A percentile compares a stretch with the other conserved stretches of the same genome.
Conservation (phyloP, 768 basidiomycete genomes). For the Calocera viscosa region DNA sequence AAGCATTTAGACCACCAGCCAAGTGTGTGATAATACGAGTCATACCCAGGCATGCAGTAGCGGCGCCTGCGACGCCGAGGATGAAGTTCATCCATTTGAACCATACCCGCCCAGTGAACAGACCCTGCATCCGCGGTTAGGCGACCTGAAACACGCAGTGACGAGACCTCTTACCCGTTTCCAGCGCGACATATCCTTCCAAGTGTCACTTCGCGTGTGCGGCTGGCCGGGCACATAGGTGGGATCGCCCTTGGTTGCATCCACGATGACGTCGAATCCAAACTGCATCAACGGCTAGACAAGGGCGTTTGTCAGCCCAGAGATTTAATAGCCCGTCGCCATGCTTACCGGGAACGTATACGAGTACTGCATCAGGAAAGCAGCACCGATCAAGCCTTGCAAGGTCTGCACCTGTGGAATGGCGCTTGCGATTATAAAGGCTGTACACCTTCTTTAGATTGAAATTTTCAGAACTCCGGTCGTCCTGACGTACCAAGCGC, state of each 20-base stretch:
- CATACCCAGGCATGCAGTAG: not conserved
- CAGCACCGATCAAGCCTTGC: constrained; percentile 43
- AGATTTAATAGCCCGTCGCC: not conserved
- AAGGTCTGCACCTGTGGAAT: constrained; percentile 47
- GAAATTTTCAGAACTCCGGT: not conserved
- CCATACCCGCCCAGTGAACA: not conserved
- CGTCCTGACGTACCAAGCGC: constrained; percentile 10
- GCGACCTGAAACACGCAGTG: too few relatives aligned
- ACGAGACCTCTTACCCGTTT: not conserved
- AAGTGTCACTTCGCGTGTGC: not conserved
- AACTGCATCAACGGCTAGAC: not conserved
- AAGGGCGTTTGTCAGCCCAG: not conserved
- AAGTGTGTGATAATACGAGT: not conserved
- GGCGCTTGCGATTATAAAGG: constrained; percentile 46
- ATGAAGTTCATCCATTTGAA: constrained; percentile 8
- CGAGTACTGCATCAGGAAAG: constrained; percentile 50
- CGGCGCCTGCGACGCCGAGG: not conserved
- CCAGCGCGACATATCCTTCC: not conserved
- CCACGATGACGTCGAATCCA: constrained; percentile 2
- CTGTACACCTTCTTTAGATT: not conserved
- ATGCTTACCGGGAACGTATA: constrained; percentile 27
- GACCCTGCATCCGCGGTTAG: not conserved
- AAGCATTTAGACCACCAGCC: not conserved
- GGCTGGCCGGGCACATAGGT: not conserved
- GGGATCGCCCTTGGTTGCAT: not conserved